phyloP scores from a whole-genome alignment of 2,329 filamentous ascomycete genomes.

The Claviceps africana region DNA sequence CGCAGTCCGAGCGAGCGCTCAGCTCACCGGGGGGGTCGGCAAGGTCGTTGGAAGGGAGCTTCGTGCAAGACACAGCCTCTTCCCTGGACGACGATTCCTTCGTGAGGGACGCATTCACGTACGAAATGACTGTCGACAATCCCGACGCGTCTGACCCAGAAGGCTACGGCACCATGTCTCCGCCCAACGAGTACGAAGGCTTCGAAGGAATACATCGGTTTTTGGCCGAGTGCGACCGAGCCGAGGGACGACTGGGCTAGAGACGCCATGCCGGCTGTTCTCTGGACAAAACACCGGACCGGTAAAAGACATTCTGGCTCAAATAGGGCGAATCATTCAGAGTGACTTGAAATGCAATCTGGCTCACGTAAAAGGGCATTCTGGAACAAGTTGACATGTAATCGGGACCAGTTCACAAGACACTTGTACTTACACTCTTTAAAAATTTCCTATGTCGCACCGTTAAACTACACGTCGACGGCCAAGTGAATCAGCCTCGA shows the following conservation, averaged over 20 bases:
- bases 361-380: too few species aligned
- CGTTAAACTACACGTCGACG: too few species aligned
- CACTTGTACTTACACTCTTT: too few species aligned
- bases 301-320: too few species aligned
- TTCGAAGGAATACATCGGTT: slow-evolving; percentile 45
- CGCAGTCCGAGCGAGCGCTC: slow-evolving; percentile 28
- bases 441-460: too few species aligned
- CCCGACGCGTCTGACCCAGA: slow-evolving; percentile 33
- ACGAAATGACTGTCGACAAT: slow-evolving; percentile 30
- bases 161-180: slow-evolving; percentile 38
- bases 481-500: too few species aligned
- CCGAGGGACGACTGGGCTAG: slow-evolving; percentile 20
- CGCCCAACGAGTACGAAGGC: slow-evolving; percentile 36
- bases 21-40: slow-evolving; percentile 35
- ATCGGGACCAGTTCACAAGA: too few species aligned
- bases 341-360: too few species aligned
- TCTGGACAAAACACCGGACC: too few species aligned
- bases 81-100: slow-evolving; percentile 22
- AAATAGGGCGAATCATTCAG: too few species aligned
- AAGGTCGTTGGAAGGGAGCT: slow-evolving; percentile 29
- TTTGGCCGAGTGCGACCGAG: slow-evolving; percentile 41
- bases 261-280: background rate
- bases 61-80: slow-evolving; percentile 22
- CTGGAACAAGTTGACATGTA: too few species aligned
- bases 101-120: slow-evolving; percentile 25